Conservation (phyloP, 495 filamentous ascomycete genomes). For the Neurospora sp. region DNA sequence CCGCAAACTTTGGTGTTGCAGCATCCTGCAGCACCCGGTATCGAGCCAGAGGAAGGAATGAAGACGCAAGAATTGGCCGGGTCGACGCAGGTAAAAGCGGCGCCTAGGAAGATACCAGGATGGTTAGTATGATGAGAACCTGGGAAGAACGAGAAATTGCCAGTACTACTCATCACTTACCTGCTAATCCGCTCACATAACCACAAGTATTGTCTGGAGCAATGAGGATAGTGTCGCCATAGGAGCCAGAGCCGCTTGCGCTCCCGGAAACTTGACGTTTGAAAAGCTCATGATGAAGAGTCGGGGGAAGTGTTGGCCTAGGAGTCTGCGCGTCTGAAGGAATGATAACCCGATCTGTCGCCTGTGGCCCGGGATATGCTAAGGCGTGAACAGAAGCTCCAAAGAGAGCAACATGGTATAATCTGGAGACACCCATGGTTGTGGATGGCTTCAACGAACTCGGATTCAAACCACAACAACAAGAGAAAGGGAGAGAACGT, state of each 20-base stretch:
- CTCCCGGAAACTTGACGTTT: slow-evolving; percentile 14
- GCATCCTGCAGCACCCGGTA: slow-evolving; percentile 27
- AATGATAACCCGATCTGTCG: slow-evolving; percentile 15
- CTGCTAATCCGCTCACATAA: slow-evolving; percentile 27
- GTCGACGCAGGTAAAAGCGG: slow-evolving; percentile 23
- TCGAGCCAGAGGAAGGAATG: slow-evolving; percentile 11
- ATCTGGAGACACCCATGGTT: slow-evolving; percentile 5
- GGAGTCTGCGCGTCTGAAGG: slow-evolving; percentile 13
- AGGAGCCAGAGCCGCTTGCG: not conserved
- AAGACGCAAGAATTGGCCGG: slow-evolving; percentile 21
- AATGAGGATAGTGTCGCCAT: slow-evolving; percentile 24
- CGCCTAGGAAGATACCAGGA: slow-evolving; percentile 12
- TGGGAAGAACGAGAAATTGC: not conserved
- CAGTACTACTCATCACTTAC: slow-evolving; percentile 7
- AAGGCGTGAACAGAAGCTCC: slow-evolving; percentile 23
- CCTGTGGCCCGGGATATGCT: slow-evolving; percentile 22
- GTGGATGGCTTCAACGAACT: not conserved
- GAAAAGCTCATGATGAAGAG: slow-evolving; percentile 15
- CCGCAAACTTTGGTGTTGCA: slow-evolving; percentile 19
- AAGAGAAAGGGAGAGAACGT: not conserved
- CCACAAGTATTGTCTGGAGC: slow-evolving; percentile 42
- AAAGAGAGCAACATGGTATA: slow-evolving; percentile 18
- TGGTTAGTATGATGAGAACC: not conserved
- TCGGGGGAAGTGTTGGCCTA: slow-evolving; percentile 24
- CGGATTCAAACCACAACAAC: not conserved